phyloP scores from a whole-genome alignment of 371 early-diverging fungal genomes.

The Syncephalastrum sp. region DNA sequence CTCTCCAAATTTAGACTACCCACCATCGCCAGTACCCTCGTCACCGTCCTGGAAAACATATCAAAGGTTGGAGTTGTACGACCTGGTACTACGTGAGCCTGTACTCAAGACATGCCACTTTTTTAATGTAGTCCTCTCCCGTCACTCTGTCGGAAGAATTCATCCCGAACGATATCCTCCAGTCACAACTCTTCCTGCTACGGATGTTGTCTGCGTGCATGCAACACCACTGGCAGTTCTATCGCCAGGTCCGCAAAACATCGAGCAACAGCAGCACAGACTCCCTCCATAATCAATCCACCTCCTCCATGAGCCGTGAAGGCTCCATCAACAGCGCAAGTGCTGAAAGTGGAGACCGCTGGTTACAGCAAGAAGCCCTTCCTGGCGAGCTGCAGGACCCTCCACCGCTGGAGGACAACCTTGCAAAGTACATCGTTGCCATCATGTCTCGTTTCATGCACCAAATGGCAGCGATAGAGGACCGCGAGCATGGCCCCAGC shows the following conservation, averaged over 20 bases:
- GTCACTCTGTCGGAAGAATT: constrained; percentile 52
- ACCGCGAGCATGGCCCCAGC: constrained; percentile 32
- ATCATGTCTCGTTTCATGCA: constrained; percentile 68
- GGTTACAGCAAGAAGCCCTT: constrained; percentile 19
- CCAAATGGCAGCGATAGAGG: constrained; percentile 45
- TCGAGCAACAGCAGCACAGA: constrained; percentile 2
- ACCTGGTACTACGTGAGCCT: background rate
- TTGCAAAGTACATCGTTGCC: constrained; percentile 66
- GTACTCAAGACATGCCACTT: background rate
- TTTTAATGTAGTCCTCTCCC: constrained; percentile 24
- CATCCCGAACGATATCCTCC: constrained; percentile 60
- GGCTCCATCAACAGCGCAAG: constrained; percentile 18
- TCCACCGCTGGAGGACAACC: constrained; percentile 71
- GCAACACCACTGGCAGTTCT: constrained; percentile 71
- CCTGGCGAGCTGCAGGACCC: constrained; percentile 60
- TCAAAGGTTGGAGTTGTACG: constrained; percentile 48
- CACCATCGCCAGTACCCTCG: constrained; percentile 52
- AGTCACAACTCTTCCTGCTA: constrained; percentile 74
- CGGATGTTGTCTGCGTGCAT: constrained; percentile 72
- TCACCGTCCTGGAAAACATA: constrained; percentile 57
- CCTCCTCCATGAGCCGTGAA: constrained; percentile 18
- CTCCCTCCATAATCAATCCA: background rate
- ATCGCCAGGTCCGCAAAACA: constrained; percentile 39
- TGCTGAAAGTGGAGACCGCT: constrained; percentile 16
- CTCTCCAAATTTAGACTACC: constrained; percentile 65